Evolutionary conservation across 2,329 filamentous ascomycete species (phyloP).

Genomic region (Boeremia lycopersici): DNA sequence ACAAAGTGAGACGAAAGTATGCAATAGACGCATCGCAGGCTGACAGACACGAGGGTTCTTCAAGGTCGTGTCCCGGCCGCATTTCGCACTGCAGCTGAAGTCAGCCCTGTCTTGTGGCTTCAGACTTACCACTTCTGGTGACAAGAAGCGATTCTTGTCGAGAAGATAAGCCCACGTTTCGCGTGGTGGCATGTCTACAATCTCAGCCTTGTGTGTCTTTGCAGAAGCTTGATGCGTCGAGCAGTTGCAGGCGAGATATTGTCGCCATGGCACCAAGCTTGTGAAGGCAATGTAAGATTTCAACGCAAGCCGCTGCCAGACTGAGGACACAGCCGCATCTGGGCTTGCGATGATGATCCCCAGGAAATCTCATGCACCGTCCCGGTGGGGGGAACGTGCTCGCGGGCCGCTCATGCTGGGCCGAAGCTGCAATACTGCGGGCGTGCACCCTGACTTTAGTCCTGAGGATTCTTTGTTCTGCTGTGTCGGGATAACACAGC

Average conservation of each 20-base stretch:
- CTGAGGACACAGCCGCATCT: background rate
- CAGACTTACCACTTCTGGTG: conserved; percentile 28
- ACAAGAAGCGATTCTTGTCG: conserved; percentile 17
- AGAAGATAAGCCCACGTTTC: conserved; percentile 12
- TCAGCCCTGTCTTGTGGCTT: conserved; percentile 36
- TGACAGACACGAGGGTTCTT: conserved; percentile 16
- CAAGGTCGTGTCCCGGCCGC: conserved; percentile 11
- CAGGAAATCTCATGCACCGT: conserved; percentile 1
- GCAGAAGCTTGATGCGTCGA: background rate
- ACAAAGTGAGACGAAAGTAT: background rate
- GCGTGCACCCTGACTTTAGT: background rate
- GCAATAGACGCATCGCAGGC: background rate
- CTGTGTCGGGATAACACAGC: background rate
- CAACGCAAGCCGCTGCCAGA: background rate
- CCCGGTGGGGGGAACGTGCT: background rate
- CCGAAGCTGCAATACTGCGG: background rate
- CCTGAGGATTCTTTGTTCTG: background rate
- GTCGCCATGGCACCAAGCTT: background rate
- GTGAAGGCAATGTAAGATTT: background rate
- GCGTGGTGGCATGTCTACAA: conserved; percentile 1
- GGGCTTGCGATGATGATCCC: background rate
- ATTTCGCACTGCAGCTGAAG: conserved; percentile 26
- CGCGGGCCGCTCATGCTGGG: conserved; percentile 6
- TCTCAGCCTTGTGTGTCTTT: conserved; percentile 13
- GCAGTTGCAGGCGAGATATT: conserved; percentile 2